Percentiles rank a stretch among this genome's conserved stretches.
Conservation (phyloP, 2,329 filamentous ascomycete genomes). For the Emydomyces testavorans region DNA sequence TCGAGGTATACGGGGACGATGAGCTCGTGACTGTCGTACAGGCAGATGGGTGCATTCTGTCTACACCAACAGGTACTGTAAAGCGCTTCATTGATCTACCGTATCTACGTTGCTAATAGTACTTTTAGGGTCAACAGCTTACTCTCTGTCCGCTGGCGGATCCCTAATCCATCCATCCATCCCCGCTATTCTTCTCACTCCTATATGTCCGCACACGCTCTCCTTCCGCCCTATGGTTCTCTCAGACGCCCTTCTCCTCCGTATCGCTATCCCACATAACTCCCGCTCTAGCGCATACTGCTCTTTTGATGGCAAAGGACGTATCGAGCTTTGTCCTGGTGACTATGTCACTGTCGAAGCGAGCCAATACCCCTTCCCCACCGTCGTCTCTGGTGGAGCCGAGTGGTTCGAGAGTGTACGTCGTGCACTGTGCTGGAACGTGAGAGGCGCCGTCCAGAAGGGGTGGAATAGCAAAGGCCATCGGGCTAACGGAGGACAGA, state of each 20-base stretch:
- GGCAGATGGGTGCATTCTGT: constrained; percentile 95
- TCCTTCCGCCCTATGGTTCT: constrained; percentile 97
- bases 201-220: constrained; percentile 92
- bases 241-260: constrained; percentile 84
- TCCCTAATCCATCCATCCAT: constrained; percentile 95
- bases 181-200: constrained; percentile 88
- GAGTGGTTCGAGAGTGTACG: constrained; percentile 98
- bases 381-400: constrained; percentile 74
- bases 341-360: constrained; percentile 95
- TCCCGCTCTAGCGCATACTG: constrained; percentile 92
- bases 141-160: constrained; percentile 89
- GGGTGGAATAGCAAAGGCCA: constrained; percentile 50
- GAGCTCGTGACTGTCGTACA: constrained; percentile 91
- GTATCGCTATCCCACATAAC: constrained; percentile 71
- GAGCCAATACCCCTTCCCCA: constrained; percentile 93
- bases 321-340: constrained; percentile 81
- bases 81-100: constrained; percentile 9
- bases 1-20: constrained; percentile 92
- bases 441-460: constrained; percentile 81
- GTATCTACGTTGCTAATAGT: not conserved
- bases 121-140: constrained; percentile 64
- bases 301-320: constrained; percentile 93
- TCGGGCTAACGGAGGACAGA: constrained; percentile 22
- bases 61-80: constrained; percentile 69
- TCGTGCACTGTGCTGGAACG: constrained; percentile 89